Evolutionary conservation across 1,284 basidiomycete genomes (phyloP).

Genomic region (Coniferiporia weirii): DNA sequence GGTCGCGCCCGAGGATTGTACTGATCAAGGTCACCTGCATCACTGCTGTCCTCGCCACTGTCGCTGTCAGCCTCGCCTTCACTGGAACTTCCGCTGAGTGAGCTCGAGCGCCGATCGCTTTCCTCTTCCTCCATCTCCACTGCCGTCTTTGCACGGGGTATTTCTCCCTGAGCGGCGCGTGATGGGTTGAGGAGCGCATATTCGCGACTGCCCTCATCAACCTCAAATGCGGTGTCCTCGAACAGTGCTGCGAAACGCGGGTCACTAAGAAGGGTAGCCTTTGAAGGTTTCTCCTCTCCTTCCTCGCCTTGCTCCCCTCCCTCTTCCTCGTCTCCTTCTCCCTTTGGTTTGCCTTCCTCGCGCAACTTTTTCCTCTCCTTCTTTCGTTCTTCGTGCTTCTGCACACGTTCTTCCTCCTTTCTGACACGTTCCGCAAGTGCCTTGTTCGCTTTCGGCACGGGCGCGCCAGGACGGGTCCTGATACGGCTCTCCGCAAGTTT

Average conservation of each 20-base stretch:
- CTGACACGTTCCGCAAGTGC: constrained; percentile 83
- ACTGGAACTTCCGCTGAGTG: constrained; percentile 42
- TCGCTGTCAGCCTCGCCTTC: constrained; percentile 33
- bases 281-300: constrained; percentile 28
- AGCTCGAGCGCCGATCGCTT: constrained; percentile 75
- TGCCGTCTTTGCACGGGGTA: constrained; percentile 55
- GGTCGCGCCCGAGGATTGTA: constrained; percentile 26
- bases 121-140: constrained; percentile 90
- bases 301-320: constrained; percentile 31
- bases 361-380: constrained; percentile 39
- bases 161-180: constrained; percentile 47
- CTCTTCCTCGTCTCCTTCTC: constrained; percentile 36
- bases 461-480: constrained; percentile 63
- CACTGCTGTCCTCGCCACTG: constrained; percentile 46
- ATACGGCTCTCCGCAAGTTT: constrained; percentile 93
- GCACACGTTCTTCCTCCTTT: constrained; percentile 67
- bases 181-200: constrained; percentile 92
- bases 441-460: constrained; percentile 85
- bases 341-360: constrained; percentile 30
- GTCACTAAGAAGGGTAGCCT: constrained; percentile 70
- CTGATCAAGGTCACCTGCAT: constrained; percentile 42
- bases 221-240: constrained; percentile 89
- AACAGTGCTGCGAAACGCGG: constrained; percentile 90
- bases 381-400: constrained; percentile 58
- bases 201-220: constrained; percentile 86